Conservation (phyloP, 2,329 filamentous ascomycete species). For the Chrysoporthe austroafricana region DNA sequence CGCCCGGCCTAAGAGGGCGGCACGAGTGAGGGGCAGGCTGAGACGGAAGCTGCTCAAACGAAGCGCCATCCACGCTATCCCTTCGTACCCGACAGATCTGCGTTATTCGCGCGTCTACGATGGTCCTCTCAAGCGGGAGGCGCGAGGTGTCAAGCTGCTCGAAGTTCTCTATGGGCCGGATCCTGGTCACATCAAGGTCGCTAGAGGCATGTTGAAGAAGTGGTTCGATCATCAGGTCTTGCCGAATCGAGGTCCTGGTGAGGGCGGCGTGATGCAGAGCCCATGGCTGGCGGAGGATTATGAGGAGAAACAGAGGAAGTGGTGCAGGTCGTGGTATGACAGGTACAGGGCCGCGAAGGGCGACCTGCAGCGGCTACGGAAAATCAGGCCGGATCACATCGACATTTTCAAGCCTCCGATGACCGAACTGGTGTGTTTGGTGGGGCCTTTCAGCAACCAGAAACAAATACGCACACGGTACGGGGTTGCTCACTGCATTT, state of each 20-base stretch:
- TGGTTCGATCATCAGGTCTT: constrained; percentile 47
- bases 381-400: constrained; percentile 26
- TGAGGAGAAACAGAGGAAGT: constrained; percentile 40
- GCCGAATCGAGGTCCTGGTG: constrained; percentile 40
- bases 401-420: constrained; percentile 26
- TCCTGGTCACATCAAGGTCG: constrained; percentile 39
- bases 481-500: constrained; percentile 31
- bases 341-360: constrained; percentile 26
- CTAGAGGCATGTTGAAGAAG: constrained; percentile 45
- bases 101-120: constrained; percentile 42
- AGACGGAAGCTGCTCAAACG: constrained; percentile 21
- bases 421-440: constrained; percentile 33
- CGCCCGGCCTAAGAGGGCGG: neutral
- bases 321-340: constrained; percentile 37
- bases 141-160: constrained; percentile 41
- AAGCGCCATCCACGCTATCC: constrained; percentile 36
- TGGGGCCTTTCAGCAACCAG: constrained; percentile 36
- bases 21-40: neutral
- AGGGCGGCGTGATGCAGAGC: constrained; percentile 39
- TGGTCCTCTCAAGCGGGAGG: constrained; percentile 43
- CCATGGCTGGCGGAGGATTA: constrained; percentile 46
- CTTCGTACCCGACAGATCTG: constrained; percentile 38
- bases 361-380: constrained; percentile 29
- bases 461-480: constrained; percentile 30
- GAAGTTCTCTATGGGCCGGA: constrained; percentile 49